Evolutionary conservation across 2,329 filamentous ascomycete genomes (phyloP).

Genomic region (Periglandula ipomoeae): DNA sequence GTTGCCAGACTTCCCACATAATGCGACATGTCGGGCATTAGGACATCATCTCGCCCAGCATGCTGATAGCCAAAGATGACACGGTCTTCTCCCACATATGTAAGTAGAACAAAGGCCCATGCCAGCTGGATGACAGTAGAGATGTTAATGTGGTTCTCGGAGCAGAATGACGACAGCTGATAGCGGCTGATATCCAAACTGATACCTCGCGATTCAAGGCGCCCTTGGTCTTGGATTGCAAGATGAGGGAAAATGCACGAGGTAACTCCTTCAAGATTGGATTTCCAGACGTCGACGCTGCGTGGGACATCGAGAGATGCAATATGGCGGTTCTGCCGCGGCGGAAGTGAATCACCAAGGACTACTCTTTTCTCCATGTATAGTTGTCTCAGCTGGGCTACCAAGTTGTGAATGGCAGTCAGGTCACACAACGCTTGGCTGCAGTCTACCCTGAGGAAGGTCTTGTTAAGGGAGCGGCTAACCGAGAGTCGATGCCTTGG

Average conservation of each 20-base stretch:
- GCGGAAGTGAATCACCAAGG: slow-evolving; percentile 14
- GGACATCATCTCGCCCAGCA: slow-evolving; percentile 33
- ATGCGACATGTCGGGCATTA: slow-evolving; percentile 29
- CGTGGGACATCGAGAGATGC: slow-evolving; percentile 18
- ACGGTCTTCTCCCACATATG: slow-evolving; percentile 41
- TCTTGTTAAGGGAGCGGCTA: slow-evolving; percentile 33
- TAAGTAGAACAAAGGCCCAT: slow-evolving; percentile 48
- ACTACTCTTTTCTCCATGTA: slow-evolving; percentile 30
- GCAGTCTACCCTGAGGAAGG: slow-evolving; percentile 39
- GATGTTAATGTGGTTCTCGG: slow-evolving; percentile 29
- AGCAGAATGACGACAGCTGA: slow-evolving; percentile 34
- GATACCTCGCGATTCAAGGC: slow-evolving; percentile 27
- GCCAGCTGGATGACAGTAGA: slow-evolving; percentile 47
- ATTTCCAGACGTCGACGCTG: slow-evolving; percentile 38
- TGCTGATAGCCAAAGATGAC: slow-evolving; percentile 47
- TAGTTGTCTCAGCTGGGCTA: slow-evolving; percentile 35
- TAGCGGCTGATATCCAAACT: slow-evolving; percentile 31
- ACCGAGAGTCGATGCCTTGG: slow-evolving; percentile 43
- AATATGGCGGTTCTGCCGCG: slow-evolving; percentile 19
- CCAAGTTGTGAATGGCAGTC: slow-evolving; percentile 34
- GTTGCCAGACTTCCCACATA: slow-evolving; percentile 39
- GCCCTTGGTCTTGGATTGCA: slow-evolving; percentile 14
- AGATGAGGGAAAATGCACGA: slow-evolving; percentile 39
- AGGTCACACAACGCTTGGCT: slow-evolving; percentile 43
- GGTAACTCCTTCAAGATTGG: slow-evolving; percentile 26